A percentile compares a stretch with the other conserved stretches of the same genome.
These are phyloP conservation scores for Fragaria ananassa DNA, from an alignment of 306 rosid genomes.

Conservation along the genomic window DNA sequence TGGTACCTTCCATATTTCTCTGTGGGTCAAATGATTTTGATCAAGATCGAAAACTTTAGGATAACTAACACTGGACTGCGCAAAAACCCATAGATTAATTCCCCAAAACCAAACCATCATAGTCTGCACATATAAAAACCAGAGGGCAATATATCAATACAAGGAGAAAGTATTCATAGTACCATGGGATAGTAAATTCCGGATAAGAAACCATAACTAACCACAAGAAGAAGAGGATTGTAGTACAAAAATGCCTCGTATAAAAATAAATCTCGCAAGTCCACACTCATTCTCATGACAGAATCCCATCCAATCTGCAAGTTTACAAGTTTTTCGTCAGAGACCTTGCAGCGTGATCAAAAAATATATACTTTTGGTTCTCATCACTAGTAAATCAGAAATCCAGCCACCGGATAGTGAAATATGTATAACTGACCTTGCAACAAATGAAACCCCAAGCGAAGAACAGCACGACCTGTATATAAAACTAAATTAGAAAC, in stretches of 20 bases:
- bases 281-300: constrained; percentile 97
- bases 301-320: constrained; percentile 96
- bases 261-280: constrained; percentile 81
- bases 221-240: constrained; percentile 93
- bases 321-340: constrained; percentile 18
- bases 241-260: constrained; percentile 98
- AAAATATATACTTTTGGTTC: constrained; percentile 7
- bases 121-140: constrained; percentile 57
- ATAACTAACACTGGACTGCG: constrained; percentile 61
- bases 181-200: constrained; percentile 10
- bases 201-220: constrained; percentile 39
- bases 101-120: constrained; percentile 99
- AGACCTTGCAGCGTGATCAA: constrained; percentile 25
- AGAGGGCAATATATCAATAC: constrained; percentile 19
- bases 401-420: neutral
- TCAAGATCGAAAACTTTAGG: constrained; percentile 87
- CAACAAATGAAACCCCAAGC: constrained; percentile 86
- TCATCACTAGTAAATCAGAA: constrained; percentile 14
- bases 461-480: constrained; percentile 77
- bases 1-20: constrained; percentile 95
- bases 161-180: constrained; percentile 18
- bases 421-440: constrained; percentile 58
- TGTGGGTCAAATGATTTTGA: constrained; percentile 78
- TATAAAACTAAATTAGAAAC: constrained; percentile 36
- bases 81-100: constrained; percentile 77